These are phyloP conservation scores for Melampsora larici-populina DNA, from an alignment of 1,284 basidiomycete genomes.

Conservation along the genomic window DNA sequence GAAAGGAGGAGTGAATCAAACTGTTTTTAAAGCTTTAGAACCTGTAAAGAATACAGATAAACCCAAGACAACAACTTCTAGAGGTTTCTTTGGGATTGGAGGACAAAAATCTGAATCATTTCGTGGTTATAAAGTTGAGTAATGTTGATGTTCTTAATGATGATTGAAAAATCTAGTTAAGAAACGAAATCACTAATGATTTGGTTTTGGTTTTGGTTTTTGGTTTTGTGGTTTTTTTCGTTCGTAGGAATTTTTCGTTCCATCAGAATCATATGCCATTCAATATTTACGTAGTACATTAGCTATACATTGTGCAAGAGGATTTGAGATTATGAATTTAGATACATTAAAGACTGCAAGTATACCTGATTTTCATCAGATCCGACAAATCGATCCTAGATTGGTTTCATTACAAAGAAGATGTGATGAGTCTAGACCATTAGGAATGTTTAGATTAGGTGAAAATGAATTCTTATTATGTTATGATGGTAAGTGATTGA, in stretches of 20 bases:
- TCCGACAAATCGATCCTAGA: slow-evolving; percentile 65
- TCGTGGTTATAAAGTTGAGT: slow-evolving; percentile 34
- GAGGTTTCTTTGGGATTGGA: slow-evolving; percentile 36
- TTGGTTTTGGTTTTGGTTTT: neutral
- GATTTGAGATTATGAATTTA: slow-evolving; percentile 82
- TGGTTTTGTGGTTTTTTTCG: neutral
- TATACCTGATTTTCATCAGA: slow-evolving; percentile 62
- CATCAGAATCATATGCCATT: slow-evolving; percentile 43
- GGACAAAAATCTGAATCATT: slow-evolving; percentile 20
- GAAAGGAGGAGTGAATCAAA: slow-evolving; percentile 76
- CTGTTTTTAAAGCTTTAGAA: slow-evolving; percentile 88
- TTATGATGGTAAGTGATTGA: slow-evolving; percentile 70
- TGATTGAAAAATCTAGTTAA: too few species aligned
- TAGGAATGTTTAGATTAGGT: slow-evolving; percentile 82
- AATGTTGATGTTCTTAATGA: neutral
- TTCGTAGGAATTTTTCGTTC: slow-evolving; percentile 45
- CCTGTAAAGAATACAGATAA: slow-evolving; percentile 79
- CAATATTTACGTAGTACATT: slow-evolving; percentile 73
- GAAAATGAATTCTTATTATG: slow-evolving; percentile 83
- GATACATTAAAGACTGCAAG: slow-evolving; percentile 46
- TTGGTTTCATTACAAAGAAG: slow-evolving; percentile 71
- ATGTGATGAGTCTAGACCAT: slow-evolving; percentile 71
- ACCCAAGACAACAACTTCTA: slow-evolving; percentile 61
- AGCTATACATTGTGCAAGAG: slow-evolving; percentile 70
- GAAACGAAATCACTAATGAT: neutral